A percentile compares a stretch with the other conserved stretches of the same genome.
Evolutionary conservation across 768 basidiomycete species (phyloP).

Genomic region (Serendipita sp.): DNA sequence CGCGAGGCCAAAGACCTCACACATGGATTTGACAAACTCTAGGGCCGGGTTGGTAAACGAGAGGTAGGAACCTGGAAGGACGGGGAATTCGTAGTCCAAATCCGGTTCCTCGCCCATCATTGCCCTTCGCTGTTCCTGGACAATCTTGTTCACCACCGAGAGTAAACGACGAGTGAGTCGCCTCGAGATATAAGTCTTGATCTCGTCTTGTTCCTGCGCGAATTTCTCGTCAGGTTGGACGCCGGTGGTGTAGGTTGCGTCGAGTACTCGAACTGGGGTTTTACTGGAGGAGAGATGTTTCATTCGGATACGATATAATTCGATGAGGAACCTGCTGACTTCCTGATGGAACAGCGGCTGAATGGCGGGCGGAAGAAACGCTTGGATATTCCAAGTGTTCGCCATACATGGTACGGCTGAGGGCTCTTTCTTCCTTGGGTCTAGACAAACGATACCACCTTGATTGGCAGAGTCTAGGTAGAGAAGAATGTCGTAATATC

Average conservation of each 20-base stretch:
- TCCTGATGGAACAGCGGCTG: slow-evolving; percentile 59
- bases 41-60: slow-evolving; percentile 63
- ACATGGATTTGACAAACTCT: slow-evolving; percentile 77
- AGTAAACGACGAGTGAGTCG: slow-evolving; percentile 70
- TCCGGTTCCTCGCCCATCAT: slow-evolving; percentile 35
- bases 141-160: slow-evolving; percentile 38
- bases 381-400: slow-evolving; percentile 70
- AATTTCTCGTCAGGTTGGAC: slow-evolving; percentile 55
- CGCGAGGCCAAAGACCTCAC: slow-evolving; percentile 64
- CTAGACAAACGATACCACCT: slow-evolving; percentile 73
- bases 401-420: slow-evolving; percentile 55
- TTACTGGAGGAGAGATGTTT: slow-evolving; percentile 41
- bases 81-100: slow-evolving; percentile 59
- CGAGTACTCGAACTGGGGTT: slow-evolving; percentile 56
- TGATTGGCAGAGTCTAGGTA: slow-evolving; percentile 95
- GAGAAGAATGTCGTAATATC: slow-evolving; percentile 84
- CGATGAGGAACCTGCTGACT: slow-evolving; percentile 70
- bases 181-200: slow-evolving; percentile 60
- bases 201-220: slow-evolving; percentile 47
- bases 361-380: slow-evolving; percentile 70
- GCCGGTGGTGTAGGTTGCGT: slow-evolving; percentile 25
- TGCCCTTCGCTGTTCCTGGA: slow-evolving; percentile 45
- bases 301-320: slow-evolving; percentile 61
- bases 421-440: slow-evolving; percentile 51
- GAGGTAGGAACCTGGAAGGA: slow-evolving; percentile 74